Evolutionary conservation across 225 moss, liverwort and hornwort species (phyloP).

Genomic region (Takakia lepidozioides): DNA sequence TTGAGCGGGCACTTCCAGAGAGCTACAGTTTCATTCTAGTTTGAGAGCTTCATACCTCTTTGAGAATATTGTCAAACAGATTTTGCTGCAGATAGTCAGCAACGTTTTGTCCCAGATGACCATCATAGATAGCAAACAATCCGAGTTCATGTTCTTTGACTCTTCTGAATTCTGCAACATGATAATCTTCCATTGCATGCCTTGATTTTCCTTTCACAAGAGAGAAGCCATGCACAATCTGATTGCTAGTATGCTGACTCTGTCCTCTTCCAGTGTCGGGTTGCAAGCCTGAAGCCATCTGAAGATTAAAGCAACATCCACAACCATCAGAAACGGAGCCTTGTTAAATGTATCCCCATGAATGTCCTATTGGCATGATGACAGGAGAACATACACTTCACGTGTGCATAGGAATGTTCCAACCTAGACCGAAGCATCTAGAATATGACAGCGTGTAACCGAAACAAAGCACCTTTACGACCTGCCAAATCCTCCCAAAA

Average conservation of each 20-base stretch:
- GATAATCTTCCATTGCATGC: conserved; percentile 94
- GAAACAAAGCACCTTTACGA: too few relatives aligned
- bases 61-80: conserved; percentile 88
- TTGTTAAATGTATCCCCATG: too few relatives aligned
- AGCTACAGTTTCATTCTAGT: not conserved
- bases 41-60: conserved; percentile 36
- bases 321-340: too few relatives aligned
- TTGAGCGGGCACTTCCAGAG: not conserved
- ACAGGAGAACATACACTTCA: too few relatives aligned
- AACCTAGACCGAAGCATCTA: too few relatives aligned
- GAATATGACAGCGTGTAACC: too few relatives aligned
- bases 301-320: too few relatives aligned
- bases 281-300: conserved; percentile 69
- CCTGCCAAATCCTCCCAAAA: too few relatives aligned
- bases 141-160: conserved; percentile 71
- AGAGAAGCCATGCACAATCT: conserved; percentile 63
- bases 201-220: conserved; percentile 96
- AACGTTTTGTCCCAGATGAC: conserved; percentile 86
- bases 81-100: conserved; percentile 64
- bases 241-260: conserved; percentile 34
- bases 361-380: too few relatives aligned
- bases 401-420: too few relatives aligned
- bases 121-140: conserved; percentile 94
- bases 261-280: conserved; percentile 53
- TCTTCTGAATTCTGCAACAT: conserved; percentile 62